Percentiles rank a stretch among this genome's conserved stretches.
Evolutionary conservation across 768 basidiomycete species (phyloP).

Genomic region (Paxillus involutus): DNA sequence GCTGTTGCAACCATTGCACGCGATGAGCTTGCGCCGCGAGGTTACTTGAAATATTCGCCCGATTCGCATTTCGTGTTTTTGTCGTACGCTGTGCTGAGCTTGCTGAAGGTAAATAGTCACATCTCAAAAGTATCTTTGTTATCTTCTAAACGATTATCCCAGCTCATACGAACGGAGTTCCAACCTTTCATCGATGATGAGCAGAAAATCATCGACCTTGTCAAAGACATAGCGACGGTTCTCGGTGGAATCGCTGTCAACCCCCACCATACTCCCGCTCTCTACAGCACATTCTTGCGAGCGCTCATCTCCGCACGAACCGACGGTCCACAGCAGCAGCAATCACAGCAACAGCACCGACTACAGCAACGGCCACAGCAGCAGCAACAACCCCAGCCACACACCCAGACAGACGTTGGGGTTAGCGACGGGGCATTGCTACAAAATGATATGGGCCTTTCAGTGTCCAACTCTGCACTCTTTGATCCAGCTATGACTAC

Average conservation of each 20-base stretch:
- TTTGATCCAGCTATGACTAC: slow-evolving; percentile 21
- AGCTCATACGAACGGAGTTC: slow-evolving; percentile 87
- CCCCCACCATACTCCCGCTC: slow-evolving; percentile 81
- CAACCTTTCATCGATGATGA: slow-evolving; percentile 73
- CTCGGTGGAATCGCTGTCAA: slow-evolving; percentile 79
- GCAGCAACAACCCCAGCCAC: slow-evolving; percentile 19
- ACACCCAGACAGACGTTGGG: slow-evolving; percentile 17
- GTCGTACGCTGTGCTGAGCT: slow-evolving; percentile 89
- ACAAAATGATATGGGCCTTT: slow-evolving; percentile 29
- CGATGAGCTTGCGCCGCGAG: slow-evolving; percentile 75
- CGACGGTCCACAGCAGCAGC: slow-evolving; percentile 28
- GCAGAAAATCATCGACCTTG: slow-evolving; percentile 64
- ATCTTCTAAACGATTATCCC: slow-evolving; percentile 13
- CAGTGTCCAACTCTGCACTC: slow-evolving; percentile 10
- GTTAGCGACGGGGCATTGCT: slow-evolving; percentile 17
- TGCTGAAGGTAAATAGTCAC: slow-evolving; percentile 73
- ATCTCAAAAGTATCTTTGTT: neutral
- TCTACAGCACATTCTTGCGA: slow-evolving; percentile 83
- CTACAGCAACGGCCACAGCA: slow-evolving; percentile 10
- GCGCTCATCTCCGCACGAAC: slow-evolving; percentile 63
- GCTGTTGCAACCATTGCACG: slow-evolving; percentile 70
- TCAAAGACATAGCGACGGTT: slow-evolving; percentile 78
- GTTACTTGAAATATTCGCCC: slow-evolving; percentile 79
- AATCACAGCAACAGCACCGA: neutral
- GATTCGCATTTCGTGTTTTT: slow-evolving; percentile 91